Evolutionary conservation across 805 yeast genomes (phyloP), one percentile per base, ranked within the genome.

Genomic region (Zygosaccharomyces gambellarensis): DNA sequence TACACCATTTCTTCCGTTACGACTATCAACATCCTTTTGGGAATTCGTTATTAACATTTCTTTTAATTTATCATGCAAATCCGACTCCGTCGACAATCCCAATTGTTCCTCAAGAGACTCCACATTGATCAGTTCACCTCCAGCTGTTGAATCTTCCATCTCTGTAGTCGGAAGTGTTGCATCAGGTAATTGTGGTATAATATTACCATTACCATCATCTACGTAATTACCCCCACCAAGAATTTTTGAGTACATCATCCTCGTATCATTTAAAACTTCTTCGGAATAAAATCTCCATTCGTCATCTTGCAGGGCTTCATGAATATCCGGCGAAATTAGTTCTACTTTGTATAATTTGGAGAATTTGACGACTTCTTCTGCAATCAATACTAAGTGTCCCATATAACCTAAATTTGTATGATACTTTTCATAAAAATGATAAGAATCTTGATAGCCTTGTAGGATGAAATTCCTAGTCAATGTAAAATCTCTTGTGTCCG

Each of bases 301-400:
- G 12, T 56, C 50, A 22, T 56, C 55, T 21, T 55, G 52, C 23
- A 68, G 39, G 3, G 54, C 51, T 1, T 48, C 50, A 40, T 57
- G 61, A 3, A 67, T 64, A 31, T 58, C 65, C 2, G 63, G 65
- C 0, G 70, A 66, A 1, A 68, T 66, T 30, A 62, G 44, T 27
- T 65, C 65, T 2, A 66, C 65, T 46, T 70, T 64, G 47, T 64
- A 76, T 3, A 79, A 68, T 39, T 64, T 63, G 5, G 75, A 71
- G 66, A 94, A 94, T 65, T 94, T 94, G 43, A 90, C 96, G 41
- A 94, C 90, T 65, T 94, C 99, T 65, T 94, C 99, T 45, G 96
- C 90, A 49, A 94, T 88, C 45, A 94, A 72, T 5, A 95, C 89
- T 55, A 94, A 71, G 65, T 94, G 99, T n/a, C 99, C 99, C 89